Percentiles rank a stretch among this genome's conserved stretches.
These are phyloP conservation scores for Thalassiosira allenii DNA, from an alignment of 352 stramenopile genomes.

Conservation along the genomic window DNA sequence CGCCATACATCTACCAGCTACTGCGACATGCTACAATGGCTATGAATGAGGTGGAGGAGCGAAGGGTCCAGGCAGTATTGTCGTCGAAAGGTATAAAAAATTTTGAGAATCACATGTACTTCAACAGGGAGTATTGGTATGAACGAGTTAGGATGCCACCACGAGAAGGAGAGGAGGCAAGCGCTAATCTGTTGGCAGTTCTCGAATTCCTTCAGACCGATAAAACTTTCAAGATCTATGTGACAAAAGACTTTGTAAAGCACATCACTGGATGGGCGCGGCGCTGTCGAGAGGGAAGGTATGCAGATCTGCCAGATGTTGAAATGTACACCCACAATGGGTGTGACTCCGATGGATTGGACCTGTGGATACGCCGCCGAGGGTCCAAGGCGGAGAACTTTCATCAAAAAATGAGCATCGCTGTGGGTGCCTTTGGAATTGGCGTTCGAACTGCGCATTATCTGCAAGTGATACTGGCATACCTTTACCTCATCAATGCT, in stretches of 20 bases:
- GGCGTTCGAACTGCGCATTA: constrained; percentile 27
- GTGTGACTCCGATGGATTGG: constrained; percentile 14
- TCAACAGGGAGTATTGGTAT: constrained; percentile 14
- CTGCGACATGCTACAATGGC: neutral
- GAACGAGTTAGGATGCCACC: constrained; percentile 3
- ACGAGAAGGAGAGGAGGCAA: neutral
- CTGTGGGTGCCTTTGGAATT: constrained; percentile 19
- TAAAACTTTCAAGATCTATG: constrained; percentile 3
- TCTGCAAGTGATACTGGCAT: constrained; percentile 16
- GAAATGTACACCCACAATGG: constrained; percentile 31
- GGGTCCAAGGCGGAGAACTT: constrained; percentile 33
- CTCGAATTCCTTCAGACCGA: neutral
- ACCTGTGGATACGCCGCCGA: constrained; percentile 6
- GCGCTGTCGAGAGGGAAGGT: constrained; percentile 10
- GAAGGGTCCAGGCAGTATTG: constrained; percentile 6
- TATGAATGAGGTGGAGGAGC: constrained; percentile 14
- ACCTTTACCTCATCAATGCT: constrained; percentile 15
- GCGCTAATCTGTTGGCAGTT: neutral
- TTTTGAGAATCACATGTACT: constrained; percentile 13
- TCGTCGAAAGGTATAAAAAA: constrained; percentile 7
- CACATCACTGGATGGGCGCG: constrained; percentile 3
- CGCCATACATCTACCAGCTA: constrained; percentile 1
- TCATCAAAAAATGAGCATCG: constrained; percentile 28
- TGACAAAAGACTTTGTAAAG: constrained; percentile 15
- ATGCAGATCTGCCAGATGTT: constrained; percentile 25